Conservation (phyloP, 2,329 filamentous ascomycete genomes). For the Talaromyces sp. region DNA sequence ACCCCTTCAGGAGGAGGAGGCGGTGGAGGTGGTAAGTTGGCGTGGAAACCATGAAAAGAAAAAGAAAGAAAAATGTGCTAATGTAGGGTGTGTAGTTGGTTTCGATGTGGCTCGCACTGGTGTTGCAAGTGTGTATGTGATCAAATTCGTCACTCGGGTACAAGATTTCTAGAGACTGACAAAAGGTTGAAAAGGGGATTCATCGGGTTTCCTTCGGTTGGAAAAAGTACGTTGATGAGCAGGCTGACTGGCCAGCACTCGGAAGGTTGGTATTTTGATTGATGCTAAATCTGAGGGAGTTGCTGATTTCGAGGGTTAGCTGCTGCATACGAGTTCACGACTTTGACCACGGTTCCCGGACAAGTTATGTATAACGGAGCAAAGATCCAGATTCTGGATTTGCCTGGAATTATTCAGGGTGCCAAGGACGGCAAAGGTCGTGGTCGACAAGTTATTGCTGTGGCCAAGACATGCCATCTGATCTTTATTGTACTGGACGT, state of each 20-base stretch:
- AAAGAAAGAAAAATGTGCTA: slow-evolving; percentile 8
- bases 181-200: slow-evolving; percentile 55
- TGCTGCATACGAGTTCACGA: slow-evolving; percentile 98
- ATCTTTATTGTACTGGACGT: slow-evolving; percentile 99
- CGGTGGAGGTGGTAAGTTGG: slow-evolving; percentile 66
- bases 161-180: neutral
- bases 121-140: slow-evolving; percentile 75
- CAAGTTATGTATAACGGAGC: slow-evolving; percentile 96
- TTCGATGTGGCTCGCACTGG: slow-evolving; percentile 98
- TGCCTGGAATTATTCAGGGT: slow-evolving; percentile 97
- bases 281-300: neutral
- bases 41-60: slow-evolving; percentile 3
- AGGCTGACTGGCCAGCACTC: slow-evolving; percentile 92
- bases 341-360: slow-evolving; percentile 91
- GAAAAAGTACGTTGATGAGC: slow-evolving; percentile 97
- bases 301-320: slow-evolving; percentile 40
- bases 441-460: slow-evolving; percentile 96
- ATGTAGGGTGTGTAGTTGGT: slow-evolving; percentile 49
- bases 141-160: neutral
- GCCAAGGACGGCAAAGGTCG: slow-evolving; percentile 97
- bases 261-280: slow-evolving; percentile 49
- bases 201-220: slow-evolving; percentile 96
- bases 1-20: slow-evolving; percentile 75
- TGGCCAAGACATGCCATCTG: slow-evolving; percentile 96
- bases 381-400: slow-evolving; percentile 95